A percentile compares a stretch with the other conserved stretches of the same genome.
Evolutionary conservation across 441 rosid species (phyloP).

Genomic region (Eugenia klotzschiana): DNA sequence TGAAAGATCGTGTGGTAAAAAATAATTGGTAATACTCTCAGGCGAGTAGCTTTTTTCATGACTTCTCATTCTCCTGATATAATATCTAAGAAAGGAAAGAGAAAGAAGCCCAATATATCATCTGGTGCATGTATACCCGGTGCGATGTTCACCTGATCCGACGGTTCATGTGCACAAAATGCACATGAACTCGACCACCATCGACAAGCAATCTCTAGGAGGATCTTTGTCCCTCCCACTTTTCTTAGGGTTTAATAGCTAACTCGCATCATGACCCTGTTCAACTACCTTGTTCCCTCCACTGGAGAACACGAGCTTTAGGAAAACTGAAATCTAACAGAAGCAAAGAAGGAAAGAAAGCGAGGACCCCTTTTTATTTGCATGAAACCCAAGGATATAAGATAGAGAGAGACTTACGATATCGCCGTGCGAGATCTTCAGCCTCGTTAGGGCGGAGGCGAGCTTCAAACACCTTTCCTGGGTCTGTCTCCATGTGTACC

Average conservation of each 20-base stretch:
- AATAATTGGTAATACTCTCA: too few relatives aligned
- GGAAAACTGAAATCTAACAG: not conserved
- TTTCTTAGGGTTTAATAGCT: not conserved
- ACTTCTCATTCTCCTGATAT: not conserved
- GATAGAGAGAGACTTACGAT: conserved; percentile 18
- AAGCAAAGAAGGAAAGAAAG: not conserved
- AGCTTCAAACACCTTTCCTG: conserved; percentile 20
- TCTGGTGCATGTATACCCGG: too few relatives aligned
- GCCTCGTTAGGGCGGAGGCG: conserved; percentile 18
- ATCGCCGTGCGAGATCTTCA: conserved; percentile 14
- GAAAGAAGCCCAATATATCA: not conserved
- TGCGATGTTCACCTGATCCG: not conserved
- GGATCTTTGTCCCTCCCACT: not conserved
- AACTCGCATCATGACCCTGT: not conserved
- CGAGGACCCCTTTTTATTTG: not conserved
- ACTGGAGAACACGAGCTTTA: not conserved
- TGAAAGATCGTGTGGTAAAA: too few relatives aligned
- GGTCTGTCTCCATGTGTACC: conserved; percentile 29
- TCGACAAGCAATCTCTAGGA: not conserved
- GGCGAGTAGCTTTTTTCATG: too few relatives aligned
- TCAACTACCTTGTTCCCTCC: not conserved
- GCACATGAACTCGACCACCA: not conserved
- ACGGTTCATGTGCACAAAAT: not conserved
- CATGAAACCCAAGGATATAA: not conserved
- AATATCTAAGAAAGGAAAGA: not conserved